Evolutionary conservation across 2,329 filamentous ascomycete species (phyloP).

Genomic region (Rasamsonia emersonii): DNA sequence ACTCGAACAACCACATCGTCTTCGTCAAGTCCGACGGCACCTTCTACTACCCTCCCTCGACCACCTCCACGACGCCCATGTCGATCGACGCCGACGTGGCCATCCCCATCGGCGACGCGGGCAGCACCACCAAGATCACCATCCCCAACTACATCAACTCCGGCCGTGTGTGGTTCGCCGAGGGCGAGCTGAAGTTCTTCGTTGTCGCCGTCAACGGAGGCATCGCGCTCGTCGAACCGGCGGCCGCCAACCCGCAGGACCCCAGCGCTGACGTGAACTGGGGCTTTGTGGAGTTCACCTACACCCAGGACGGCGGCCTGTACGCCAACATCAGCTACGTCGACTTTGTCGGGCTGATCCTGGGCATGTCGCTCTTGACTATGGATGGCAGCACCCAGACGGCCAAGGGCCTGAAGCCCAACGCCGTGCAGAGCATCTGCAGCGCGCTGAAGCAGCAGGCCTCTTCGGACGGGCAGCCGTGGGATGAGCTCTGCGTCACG

Average conservation of each 20-base stretch:
- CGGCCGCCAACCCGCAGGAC: conserved; percentile 36
- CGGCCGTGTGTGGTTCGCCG: conserved; percentile 41
- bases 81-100: conserved; percentile 32
- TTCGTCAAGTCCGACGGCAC: conserved; percentile 36
- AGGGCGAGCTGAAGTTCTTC: conserved; percentile 36
- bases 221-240: conserved; percentile 40
- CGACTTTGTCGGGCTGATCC: conserved; percentile 43
- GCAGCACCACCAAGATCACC: conserved; percentile 30
- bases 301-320: conserved; percentile 29
- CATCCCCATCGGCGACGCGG: conserved; percentile 34
- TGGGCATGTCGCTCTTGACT: conserved; percentile 47
- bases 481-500: conserved; percentile 45
- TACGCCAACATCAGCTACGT: conserved; percentile 46
- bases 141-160: conserved; percentile 35
- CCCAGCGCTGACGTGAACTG: conserved; percentile 39
- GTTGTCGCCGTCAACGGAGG: conserved; percentile 27
- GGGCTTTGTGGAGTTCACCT: conserved; percentile 45
- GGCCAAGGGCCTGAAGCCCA: conserved; percentile 43
- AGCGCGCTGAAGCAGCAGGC: conserved; percentile 39
- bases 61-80: conserved; percentile 26
- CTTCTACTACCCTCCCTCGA: conserved; percentile 36
- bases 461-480: conserved; percentile 40
- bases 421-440: conserved; percentile 42
- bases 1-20: conserved; percentile 32
- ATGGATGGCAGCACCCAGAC: conserved; percentile 36